These are phyloP conservation scores for Aspergillus sp. DNA, from an alignment of 2,329 filamentous ascomycete genomes.

Conservation along the genomic window DNA sequence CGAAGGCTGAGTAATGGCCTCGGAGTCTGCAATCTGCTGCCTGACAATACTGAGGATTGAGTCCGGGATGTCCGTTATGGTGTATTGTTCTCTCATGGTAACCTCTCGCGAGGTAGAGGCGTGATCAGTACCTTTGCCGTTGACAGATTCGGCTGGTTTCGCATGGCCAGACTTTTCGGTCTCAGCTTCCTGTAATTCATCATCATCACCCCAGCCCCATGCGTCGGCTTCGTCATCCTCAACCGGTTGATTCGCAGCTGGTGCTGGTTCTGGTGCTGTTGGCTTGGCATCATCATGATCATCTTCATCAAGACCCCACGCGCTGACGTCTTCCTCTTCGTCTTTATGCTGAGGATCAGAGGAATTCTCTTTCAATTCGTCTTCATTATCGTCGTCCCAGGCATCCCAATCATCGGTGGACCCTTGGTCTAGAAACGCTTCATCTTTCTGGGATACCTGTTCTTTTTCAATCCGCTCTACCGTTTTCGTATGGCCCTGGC, in stretches of 20 bases:
- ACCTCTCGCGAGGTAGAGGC: constrained; percentile 57
- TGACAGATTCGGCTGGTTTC: constrained; percentile 19
- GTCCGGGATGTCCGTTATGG: constrained; percentile 82
- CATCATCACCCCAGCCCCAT: constrained; percentile 82
- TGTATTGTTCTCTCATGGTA: constrained; percentile 80
- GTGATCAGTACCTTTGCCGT: constrained; percentile 17
- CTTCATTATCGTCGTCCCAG: constrained; percentile 71
- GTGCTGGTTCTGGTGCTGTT: constrained; percentile 14
- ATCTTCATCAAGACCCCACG: constrained; percentile 51
- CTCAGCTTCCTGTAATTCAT: constrained; percentile 34
- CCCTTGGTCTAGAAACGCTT: constrained; percentile 59
- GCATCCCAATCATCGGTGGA: constrained; percentile 68
- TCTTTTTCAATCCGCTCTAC: constrained; percentile 87
- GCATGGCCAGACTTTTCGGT: constrained; percentile 19
- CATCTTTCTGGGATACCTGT: constrained; percentile 68
- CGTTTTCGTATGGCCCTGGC: constrained; percentile 64
- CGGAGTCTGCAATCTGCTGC: constrained; percentile 42
- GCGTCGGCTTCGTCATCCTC: constrained; percentile 58
- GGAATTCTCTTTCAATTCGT: constrained; percentile 22
- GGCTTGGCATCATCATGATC: constrained; percentile 26
- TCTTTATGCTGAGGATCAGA: constrained; percentile 21
- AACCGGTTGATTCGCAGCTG: constrained; percentile 16
- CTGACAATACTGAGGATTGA: constrained; percentile 56
- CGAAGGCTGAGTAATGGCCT: constrained; percentile 36
- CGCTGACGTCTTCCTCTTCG: constrained; percentile 47